A percentile compares a stretch with the other conserved stretches of the same genome.
Evolutionary conservation across 306 rosid genomes (phyloP).

Genomic region (Cicer bijugum): DNA sequence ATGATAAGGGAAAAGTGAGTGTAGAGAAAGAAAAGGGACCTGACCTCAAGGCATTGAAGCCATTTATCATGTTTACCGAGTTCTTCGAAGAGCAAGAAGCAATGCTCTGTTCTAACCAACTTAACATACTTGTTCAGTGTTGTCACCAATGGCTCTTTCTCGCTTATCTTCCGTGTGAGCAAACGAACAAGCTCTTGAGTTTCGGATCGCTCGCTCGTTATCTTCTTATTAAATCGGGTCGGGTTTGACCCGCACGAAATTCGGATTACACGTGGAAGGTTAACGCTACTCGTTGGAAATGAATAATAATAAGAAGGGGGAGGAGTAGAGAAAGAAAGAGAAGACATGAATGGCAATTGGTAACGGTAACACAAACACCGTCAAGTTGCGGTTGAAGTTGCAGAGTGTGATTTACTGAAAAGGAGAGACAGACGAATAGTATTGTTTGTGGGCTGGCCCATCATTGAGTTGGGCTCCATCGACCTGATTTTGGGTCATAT

Average conservation of each 20-base stretch:
- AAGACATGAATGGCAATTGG: conserved; percentile 35
- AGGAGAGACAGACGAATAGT: too few species aligned
- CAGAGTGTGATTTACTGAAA: too few species aligned
- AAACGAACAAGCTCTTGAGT: conserved; percentile 65
- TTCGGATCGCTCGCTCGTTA: conserved; percentile 55
- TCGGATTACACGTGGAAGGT: conserved; percentile 40
- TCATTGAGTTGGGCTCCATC: too few species aligned
- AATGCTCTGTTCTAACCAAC: conserved; percentile 76
- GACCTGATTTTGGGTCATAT: too few species aligned
- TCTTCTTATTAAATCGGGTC: conserved; percentile 50
- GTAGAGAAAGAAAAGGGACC: conserved; percentile 49
- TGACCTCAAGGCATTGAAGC: conserved; percentile 96
- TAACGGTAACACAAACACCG: background rate
- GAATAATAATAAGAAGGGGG: conserved; percentile 39
- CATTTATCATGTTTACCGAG: conserved; percentile 76
- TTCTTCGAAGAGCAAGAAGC: conserved; percentile 84
- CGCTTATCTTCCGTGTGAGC: conserved; percentile 61
- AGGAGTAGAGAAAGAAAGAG: conserved; percentile 17
- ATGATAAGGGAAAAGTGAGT: background rate
- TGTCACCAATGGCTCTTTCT: conserved; percentile 73
- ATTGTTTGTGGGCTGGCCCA: too few species aligned
- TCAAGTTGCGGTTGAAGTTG: background rate
- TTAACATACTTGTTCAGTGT: conserved; percentile 75
- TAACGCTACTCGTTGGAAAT: conserved; percentile 15
- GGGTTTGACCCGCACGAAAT: conserved; percentile 55